Conservation (phyloP, 1,284 basidiomycete species). For the Jaminaea rosea region DNA sequence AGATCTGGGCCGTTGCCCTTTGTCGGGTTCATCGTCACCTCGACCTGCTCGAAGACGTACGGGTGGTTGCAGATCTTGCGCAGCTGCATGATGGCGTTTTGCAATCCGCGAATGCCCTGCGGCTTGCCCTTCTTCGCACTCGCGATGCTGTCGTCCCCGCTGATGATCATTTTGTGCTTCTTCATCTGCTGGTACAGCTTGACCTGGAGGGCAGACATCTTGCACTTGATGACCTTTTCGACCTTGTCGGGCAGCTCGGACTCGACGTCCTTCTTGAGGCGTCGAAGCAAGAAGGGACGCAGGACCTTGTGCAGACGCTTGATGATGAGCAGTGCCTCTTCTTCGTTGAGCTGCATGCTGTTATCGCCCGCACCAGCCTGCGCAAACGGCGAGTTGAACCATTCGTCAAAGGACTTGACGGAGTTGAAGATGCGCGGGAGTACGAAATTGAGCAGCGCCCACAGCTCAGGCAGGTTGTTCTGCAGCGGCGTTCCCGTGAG, state of each 20-base stretch:
- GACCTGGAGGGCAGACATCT: conserved; percentile 88
- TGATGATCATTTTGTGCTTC: conserved; percentile 76
- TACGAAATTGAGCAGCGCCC: conserved; percentile 96
- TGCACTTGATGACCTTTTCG: conserved; percentile 96
- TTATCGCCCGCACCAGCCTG: conserved; percentile 81
- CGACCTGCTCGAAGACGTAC: conserved; percentile 85
- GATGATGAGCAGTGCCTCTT: conserved; percentile 96
- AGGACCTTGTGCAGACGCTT: conserved; percentile 97
- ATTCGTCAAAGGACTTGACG: conserved; percentile 98
- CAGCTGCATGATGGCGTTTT: conserved; percentile 98
- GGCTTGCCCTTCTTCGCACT: conserved; percentile 37
- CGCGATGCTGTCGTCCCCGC: conserved; percentile 38
- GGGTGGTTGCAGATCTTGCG: conserved; percentile 87
- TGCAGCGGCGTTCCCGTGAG: conserved; percentile 96
- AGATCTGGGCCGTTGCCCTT: conserved; percentile 70
- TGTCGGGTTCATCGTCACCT: conserved; percentile 76
- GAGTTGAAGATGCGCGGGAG: conserved; percentile 98
- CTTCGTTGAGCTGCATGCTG: conserved; percentile 93
- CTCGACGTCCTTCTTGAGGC: conserved; percentile 98
- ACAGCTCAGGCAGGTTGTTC: conserved; percentile 96
- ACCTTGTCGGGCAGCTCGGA: conserved; percentile 96
- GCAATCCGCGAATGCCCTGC: conserved; percentile 54
- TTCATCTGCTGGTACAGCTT: conserved; percentile 98
- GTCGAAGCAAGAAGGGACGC: conserved; percentile 87
- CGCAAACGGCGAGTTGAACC: conserved; percentile 99